These are phyloP conservation scores for Begonia masoniana DNA, from an alignment of 306 rosid species.

Conservation along the genomic window DNA sequence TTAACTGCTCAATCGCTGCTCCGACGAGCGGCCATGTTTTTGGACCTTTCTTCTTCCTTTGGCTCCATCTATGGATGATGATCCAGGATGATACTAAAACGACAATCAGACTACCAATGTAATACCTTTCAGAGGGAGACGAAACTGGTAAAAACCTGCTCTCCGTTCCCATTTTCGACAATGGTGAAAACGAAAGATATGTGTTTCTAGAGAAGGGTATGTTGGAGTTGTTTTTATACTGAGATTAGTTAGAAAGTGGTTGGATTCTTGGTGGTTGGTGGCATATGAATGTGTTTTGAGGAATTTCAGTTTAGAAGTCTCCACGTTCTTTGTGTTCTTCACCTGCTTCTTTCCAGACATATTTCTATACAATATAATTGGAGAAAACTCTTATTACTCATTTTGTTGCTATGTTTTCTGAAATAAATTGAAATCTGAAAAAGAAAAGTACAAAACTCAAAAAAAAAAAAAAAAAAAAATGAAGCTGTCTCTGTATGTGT, in stretches of 20 bases:
- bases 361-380: too few relatives aligned
- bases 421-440: too few relatives aligned
- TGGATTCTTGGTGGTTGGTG: slow-evolving; percentile 15
- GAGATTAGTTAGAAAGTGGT: slow-evolving; percentile 10
- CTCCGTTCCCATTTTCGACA: slow-evolving; percentile 7
- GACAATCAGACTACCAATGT: slow-evolving; percentile 25
- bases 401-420: too few relatives aligned
- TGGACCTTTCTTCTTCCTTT: slow-evolving; percentile 61
- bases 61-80: slow-evolving; percentile 54
- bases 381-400: too few relatives aligned
- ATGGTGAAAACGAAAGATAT: not conserved
- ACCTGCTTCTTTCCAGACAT: slow-evolving; percentile 13
- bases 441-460: too few relatives aligned
- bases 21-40: slow-evolving; percentile 89
- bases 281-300: slow-evolving; percentile 16
- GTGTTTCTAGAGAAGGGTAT: slow-evolving; percentile 5
- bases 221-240: slow-evolving; percentile 18
- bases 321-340: slow-evolving; percentile 20
- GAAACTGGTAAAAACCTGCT: slow-evolving; percentile 5
- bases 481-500: too few relatives aligned
- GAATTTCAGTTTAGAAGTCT: not conserved
- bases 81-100: slow-evolving; percentile 42
- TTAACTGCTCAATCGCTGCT: slow-evolving; percentile 65
- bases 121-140: slow-evolving; percentile 11
- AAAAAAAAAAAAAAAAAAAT: too few relatives aligned